phyloP scores from a whole-genome alignment of 805 yeast genomes.

The Candida michaelii region DNA sequence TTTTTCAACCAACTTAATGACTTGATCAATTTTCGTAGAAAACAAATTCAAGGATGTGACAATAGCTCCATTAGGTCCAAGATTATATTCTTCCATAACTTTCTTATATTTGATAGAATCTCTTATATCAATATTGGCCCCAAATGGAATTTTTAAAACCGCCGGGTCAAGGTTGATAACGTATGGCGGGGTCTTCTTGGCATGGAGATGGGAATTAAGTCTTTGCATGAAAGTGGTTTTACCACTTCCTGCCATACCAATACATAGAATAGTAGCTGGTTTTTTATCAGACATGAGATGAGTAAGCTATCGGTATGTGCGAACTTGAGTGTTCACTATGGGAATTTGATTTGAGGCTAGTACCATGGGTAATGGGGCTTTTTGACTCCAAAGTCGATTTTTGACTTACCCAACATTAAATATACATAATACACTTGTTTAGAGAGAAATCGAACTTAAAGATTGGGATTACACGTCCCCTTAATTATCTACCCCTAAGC shows the following conservation, averaged over 20 bases:
- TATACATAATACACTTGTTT: too few relatives aligned
- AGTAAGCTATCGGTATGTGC: not conserved
- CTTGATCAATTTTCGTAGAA: slow-evolving; percentile 95
- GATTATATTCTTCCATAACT: slow-evolving; percentile 91
- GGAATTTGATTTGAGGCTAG: too few relatives aligned
- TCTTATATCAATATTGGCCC: slow-evolving; percentile 91
- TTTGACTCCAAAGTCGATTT: too few relatives aligned
- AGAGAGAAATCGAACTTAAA: too few relatives aligned
- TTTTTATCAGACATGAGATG: not conserved
- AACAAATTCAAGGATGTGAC: slow-evolving; percentile 91
- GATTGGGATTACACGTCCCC: too few relatives aligned
- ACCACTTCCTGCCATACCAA: slow-evolving; percentile 69
- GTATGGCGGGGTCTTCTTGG: slow-evolving; percentile 75
- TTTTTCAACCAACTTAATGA: slow-evolving; percentile 79
- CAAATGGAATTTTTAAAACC: slow-evolving; percentile 88
- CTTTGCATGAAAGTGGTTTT: slow-evolving; percentile 98
- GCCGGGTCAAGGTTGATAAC: slow-evolving; percentile 97
- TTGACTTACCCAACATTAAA: too few relatives aligned
- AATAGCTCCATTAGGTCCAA: slow-evolving; percentile 98
- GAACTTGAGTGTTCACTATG: too few relatives aligned
- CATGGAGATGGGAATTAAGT: slow-evolving; percentile 81
- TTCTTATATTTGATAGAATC: slow-evolving; percentile 94
- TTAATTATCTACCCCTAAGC: too few relatives aligned
- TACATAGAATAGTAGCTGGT: slow-evolving; percentile 45
- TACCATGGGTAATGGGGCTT: too few relatives aligned